Evolutionary conservation across 768 basidiomycete species (phyloP).

Genomic region (Russula lepida): DNA sequence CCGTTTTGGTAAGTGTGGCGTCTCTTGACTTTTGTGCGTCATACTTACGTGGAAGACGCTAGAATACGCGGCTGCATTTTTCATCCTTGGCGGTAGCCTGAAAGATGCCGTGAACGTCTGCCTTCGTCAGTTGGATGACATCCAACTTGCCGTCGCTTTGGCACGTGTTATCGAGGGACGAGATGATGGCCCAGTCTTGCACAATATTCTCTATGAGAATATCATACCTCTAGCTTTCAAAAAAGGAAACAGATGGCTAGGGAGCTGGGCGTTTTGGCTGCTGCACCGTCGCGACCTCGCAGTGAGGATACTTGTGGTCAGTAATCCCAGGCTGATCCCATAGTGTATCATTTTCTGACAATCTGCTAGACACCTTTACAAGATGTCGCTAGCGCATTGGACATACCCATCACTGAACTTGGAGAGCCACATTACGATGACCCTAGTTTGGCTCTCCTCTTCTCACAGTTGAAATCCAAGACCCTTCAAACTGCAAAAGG

Average conservation of each 20-base stretch:
- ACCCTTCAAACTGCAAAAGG: slow-evolving; percentile 91
- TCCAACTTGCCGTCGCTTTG: slow-evolving; percentile 82
- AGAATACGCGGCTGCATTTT: slow-evolving; percentile 99
- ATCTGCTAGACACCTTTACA: slow-evolving; percentile 62
- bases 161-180: slow-evolving; percentile 78
- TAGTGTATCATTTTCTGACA: not conserved
- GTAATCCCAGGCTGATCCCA: slow-evolving; percentile 23
- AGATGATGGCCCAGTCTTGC: slow-evolving; percentile 71
- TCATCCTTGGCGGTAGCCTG: slow-evolving; percentile 79
- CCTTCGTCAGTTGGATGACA: slow-evolving; percentile 77
- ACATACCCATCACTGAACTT: slow-evolving; percentile 51
- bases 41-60: slow-evolving; percentile 5
- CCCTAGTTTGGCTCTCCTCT: slow-evolving; percentile 83
- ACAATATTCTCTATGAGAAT: slow-evolving; percentile 57
- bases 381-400: slow-evolving; percentile 55
- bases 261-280: slow-evolving; percentile 95
- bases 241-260: slow-evolving; percentile 87
- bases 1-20: slow-evolving; percentile 69
- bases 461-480: slow-evolving; percentile 82
- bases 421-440: slow-evolving; percentile 90
- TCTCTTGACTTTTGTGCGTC: not conserved
- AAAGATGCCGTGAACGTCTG: slow-evolving; percentile 92
- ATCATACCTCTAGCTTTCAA: slow-evolving; percentile 81
- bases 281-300: slow-evolving; percentile 81
- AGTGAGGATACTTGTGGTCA: slow-evolving; percentile 81